phyloP scores from a whole-genome alignment of 306 rosid species.

The Citrullus colocynthis region DNA sequence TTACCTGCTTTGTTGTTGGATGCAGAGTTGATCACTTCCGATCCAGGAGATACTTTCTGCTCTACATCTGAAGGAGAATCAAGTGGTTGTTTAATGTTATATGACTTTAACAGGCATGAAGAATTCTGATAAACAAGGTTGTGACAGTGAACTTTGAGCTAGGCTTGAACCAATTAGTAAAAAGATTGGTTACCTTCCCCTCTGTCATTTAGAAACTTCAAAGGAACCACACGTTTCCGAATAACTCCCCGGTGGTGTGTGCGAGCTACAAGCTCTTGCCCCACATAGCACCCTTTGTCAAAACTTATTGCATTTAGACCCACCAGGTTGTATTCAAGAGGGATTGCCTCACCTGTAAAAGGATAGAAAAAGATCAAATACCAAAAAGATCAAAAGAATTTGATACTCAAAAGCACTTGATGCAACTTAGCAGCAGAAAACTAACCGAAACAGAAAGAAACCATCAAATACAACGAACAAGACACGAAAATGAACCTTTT shows the following conservation, averaged over 20 bases:
- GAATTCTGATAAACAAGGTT: background rate
- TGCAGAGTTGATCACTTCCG: constrained; percentile 32
- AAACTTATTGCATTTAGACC: constrained; percentile 88
- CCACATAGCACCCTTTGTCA: constrained; percentile 91
- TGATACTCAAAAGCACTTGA: background rate
- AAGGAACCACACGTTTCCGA: constrained; percentile 64
- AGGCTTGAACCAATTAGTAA: background rate
- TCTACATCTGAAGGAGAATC: constrained; percentile 30
- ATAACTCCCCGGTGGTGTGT: constrained; percentile 85
- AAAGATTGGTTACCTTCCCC: constrained; percentile 51
- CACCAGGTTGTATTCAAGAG: constrained; percentile 82
- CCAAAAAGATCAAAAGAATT: background rate
- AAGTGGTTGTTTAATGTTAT: background rate
- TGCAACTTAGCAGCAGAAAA: background rate
- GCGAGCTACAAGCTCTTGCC: constrained; percentile 85
- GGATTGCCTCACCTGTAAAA: constrained; percentile 69
- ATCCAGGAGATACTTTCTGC: constrained; percentile 42
- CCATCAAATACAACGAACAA: background rate
- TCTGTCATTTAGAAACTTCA: constrained; percentile 37
- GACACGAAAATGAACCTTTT: constrained; percentile 35
- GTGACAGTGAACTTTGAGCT: background rate
- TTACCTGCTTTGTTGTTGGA: constrained; percentile 53
- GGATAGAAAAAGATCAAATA: background rate
- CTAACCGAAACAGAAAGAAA: background rate
- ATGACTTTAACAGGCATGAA: background rate